A percentile compares a stretch with the other conserved stretches of the same genome.
phyloP scores from a whole-genome alignment of 495 filamentous ascomycete species.

The Daldinia loculata region DNA sequence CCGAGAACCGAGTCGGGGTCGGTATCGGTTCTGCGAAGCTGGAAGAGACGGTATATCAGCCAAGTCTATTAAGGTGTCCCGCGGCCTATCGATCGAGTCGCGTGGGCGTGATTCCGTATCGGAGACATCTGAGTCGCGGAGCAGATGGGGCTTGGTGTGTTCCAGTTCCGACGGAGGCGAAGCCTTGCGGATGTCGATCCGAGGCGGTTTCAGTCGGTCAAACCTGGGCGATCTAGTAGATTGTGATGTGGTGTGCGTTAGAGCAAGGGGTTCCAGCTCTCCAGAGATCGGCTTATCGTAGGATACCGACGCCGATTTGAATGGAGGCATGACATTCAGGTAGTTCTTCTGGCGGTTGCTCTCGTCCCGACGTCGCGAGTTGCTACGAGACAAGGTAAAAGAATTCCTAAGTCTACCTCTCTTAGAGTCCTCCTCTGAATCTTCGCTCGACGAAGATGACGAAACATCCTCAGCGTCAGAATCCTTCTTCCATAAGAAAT shows the following conservation, averaged over 20 bases:
- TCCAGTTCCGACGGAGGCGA: slow-evolving; percentile 53
- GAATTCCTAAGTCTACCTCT: slow-evolving; percentile 48
- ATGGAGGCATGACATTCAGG: slow-evolving; percentile 53
- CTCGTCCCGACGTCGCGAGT: slow-evolving; percentile 37
- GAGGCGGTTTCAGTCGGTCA: slow-evolving; percentile 67
- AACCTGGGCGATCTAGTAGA: slow-evolving; percentile 58
- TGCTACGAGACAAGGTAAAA: slow-evolving; percentile 30
- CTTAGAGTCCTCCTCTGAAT: slow-evolving; percentile 50
- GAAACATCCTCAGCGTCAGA: slow-evolving; percentile 38
- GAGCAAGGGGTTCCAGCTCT: slow-evolving; percentile 20
- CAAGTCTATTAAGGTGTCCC: slow-evolving; percentile 30
- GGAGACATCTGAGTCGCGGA: slow-evolving; percentile 47
- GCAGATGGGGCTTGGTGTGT: slow-evolving; percentile 23
- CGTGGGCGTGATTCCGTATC: slow-evolving; percentile 48
- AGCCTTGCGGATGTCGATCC: slow-evolving; percentile 66
- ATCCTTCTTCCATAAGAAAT: slow-evolving; percentile 59
- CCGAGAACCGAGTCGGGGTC: slow-evolving; percentile 20
- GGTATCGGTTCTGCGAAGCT: slow-evolving; percentile 30
- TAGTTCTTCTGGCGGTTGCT: slow-evolving; percentile 47
- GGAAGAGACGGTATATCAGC: slow-evolving; percentile 41
- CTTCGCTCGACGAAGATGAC: slow-evolving; percentile 50
- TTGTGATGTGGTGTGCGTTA: slow-evolving; percentile 36
- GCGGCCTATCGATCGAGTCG: slow-evolving; percentile 13
- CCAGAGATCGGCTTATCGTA: slow-evolving; percentile 23
- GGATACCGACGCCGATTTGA: slow-evolving; percentile 39